A percentile compares a stretch with the other conserved stretches of the same genome.
These are phyloP conservation scores for Pseudopyricularia javanii DNA, from an alignment of 2,329 filamentous ascomycete genomes.

Conservation along the genomic window DNA sequence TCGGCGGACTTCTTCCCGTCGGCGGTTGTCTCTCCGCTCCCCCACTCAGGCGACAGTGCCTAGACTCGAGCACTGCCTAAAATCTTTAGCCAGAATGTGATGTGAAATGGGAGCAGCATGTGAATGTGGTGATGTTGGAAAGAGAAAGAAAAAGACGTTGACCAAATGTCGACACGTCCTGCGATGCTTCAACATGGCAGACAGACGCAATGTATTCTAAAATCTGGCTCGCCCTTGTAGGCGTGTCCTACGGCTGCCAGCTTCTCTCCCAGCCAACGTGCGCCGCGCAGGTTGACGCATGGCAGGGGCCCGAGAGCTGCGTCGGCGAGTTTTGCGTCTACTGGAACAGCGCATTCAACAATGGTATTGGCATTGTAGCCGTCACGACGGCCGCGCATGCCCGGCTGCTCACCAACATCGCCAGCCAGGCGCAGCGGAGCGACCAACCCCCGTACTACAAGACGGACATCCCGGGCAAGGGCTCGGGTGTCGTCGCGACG, in stretches of 20 bases:
- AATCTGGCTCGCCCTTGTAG: too few species aligned
- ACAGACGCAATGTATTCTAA: too few species aligned
- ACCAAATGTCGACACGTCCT: too few species aligned
- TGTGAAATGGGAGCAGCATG: not conserved
- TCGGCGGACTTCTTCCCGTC: not conserved
- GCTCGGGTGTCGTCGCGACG: conserved; percentile 21
- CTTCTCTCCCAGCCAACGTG: not conserved
- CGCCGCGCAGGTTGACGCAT: not conserved
- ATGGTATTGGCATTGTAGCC: conserved; percentile 9
- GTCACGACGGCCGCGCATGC: conserved; percentile 7
- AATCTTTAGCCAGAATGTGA: too few species aligned
- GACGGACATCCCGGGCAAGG: conserved; percentile 19
- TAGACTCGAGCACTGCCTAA: too few species aligned
- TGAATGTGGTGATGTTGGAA: too few species aligned
- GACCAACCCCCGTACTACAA: conserved; percentile 12
- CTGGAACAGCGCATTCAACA: conserved; percentile 7
- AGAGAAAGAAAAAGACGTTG: too few species aligned
- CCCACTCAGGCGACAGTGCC: not conserved
- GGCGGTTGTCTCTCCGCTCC: not conserved
- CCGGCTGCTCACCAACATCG: conserved; percentile 2
- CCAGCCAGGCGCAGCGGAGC: conserved; percentile 4
- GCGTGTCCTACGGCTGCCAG: too few species aligned
- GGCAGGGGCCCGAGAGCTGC: conserved; percentile 10
- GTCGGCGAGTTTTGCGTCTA: conserved; percentile 10
- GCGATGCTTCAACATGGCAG: too few species aligned